phyloP scores from a whole-genome alignment of 139 green algal species.

The Picochlorum sp. region DNA sequence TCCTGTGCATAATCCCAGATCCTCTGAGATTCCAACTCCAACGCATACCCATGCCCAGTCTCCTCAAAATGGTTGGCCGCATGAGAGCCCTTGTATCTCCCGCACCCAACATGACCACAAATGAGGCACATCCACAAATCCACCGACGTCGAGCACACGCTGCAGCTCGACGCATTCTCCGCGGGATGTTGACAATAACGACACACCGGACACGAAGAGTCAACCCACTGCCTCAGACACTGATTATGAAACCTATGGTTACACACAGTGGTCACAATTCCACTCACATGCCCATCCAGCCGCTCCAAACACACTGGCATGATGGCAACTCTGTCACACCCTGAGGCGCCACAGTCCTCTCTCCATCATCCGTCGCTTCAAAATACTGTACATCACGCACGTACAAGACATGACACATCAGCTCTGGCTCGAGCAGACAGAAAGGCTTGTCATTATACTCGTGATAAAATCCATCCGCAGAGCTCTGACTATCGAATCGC shows the following conservation, averaged over 20 bases:
- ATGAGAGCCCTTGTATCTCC: constrained; percentile 76
- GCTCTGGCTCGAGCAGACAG: constrained; percentile 66
- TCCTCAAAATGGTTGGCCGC: constrained; percentile 76
- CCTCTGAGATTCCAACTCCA: constrained; percentile 77
- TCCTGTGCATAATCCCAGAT: constrained; percentile 97
- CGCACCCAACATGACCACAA: constrained; percentile 92
- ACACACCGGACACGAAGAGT: constrained; percentile 87
- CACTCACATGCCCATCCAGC: constrained; percentile 88
- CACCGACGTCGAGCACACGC: constrained; percentile 48
- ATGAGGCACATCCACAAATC: constrained; percentile 99
- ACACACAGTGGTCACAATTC: constrained; percentile 81
- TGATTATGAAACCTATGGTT: constrained; percentile 77
- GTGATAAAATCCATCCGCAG: constrained; percentile 67
- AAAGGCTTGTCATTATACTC: constrained; percentile 78
- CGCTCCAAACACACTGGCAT: constrained; percentile 94
- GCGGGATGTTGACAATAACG: constrained; percentile 55
- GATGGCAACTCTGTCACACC: constrained; percentile 79
- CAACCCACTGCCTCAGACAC: constrained; percentile 84
- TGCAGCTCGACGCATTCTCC: constrained; percentile 41
- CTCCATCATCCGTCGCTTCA: not conserved
- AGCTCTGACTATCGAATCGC: constrained; percentile 49
- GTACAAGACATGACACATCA: constrained; percentile 61
- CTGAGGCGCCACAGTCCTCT: constrained; percentile 18
- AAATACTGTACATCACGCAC: constrained; percentile 39
- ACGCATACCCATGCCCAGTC: constrained; percentile 80